Evolutionary conservation across 371 early-diverging fungal species (phyloP).

Genomic region (Mortierella sp.): DNA sequence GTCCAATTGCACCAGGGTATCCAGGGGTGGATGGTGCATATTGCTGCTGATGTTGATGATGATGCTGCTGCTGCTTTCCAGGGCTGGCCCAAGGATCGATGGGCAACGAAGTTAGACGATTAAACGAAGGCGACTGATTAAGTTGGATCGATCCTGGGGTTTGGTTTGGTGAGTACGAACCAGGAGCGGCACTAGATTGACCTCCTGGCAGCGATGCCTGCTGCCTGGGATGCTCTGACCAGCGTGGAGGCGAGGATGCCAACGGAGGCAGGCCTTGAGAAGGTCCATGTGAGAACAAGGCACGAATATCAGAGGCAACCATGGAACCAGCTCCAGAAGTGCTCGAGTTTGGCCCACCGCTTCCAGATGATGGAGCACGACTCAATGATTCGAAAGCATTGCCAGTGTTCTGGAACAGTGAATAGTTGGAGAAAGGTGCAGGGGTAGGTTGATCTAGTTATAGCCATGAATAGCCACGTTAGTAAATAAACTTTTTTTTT

Average conservation of each 20-base stretch:
- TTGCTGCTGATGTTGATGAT: constrained; percentile 6
- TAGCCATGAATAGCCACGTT: background rate
- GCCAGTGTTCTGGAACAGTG: constrained; percentile 44
- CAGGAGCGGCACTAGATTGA: constrained; percentile 19
- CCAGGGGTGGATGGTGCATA: constrained; percentile 14
- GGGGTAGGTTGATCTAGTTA: constrained; percentile 29
- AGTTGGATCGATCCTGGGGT: constrained; percentile 1
- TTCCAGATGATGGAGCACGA: constrained; percentile 14
- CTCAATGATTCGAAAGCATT: constrained; percentile 50
- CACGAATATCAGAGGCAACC: constrained; percentile 41
- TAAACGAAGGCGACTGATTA: constrained; percentile 21
- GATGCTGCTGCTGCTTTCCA: constrained; percentile 32
- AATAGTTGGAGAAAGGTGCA: constrained; percentile 46
- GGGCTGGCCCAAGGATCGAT: constrained; percentile 49
- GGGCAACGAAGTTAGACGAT: constrained; percentile 38
- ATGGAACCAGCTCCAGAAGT: constrained; percentile 28
- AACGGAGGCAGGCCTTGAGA: constrained; percentile 32
- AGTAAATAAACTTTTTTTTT: no score
- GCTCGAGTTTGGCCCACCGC: constrained; percentile 9
- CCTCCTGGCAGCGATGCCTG: constrained; percentile 29
- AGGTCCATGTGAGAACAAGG: constrained; percentile 39
- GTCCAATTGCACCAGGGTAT: constrained; percentile 28
- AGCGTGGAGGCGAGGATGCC: constrained; percentile 47
- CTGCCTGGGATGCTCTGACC: constrained; percentile 46
- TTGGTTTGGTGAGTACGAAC: constrained; percentile 19